phyloP scores from a whole-genome alignment of 2,329 filamentous ascomycete species.

The Penicillium sp. region DNA sequence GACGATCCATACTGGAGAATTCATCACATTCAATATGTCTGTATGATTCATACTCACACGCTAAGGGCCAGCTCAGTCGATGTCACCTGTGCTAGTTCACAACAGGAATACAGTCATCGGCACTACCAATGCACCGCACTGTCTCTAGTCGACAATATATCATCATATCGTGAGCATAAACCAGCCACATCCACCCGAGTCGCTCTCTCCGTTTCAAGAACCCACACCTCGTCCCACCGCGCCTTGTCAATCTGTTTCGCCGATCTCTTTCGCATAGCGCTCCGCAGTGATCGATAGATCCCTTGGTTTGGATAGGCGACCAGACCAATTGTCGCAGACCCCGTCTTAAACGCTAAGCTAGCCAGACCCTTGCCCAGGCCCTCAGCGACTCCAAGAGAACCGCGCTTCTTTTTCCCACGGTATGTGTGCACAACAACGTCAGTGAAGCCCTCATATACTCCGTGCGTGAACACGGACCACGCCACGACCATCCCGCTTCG shows the following conservation, averaged over 20 bases:
- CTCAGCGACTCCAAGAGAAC: not conserved
- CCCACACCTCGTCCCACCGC: not conserved
- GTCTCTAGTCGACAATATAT: no score
- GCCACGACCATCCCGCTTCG: not conserved
- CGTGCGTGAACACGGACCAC: not conserved
- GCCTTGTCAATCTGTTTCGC: not conserved
- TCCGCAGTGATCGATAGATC: not conserved
- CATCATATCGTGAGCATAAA: no score
- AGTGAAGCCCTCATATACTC: not conserved
- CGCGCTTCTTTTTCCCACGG: not conserved
- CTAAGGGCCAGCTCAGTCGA: no score
- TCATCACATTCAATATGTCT: no score
- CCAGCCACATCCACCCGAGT: no score
- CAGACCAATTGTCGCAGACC: not conserved
- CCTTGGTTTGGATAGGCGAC: constrained; percentile 3
- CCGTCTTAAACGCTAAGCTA: constrained; percentile 2
- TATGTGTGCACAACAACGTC: not conserved
- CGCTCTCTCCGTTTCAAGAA: no score
- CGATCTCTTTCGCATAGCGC: not conserved
- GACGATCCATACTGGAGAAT: no score
- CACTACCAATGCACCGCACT: no score
- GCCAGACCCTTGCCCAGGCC: not conserved
- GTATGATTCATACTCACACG: no score
- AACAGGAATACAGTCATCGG: no score
- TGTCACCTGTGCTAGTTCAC: no score